A percentile compares a stretch with the other conserved stretches of the same genome.
These are phyloP conservation scores for Aquanectria penicillioides DNA, from an alignment of 2,329 filamentous ascomycete species.

Conservation along the genomic window DNA sequence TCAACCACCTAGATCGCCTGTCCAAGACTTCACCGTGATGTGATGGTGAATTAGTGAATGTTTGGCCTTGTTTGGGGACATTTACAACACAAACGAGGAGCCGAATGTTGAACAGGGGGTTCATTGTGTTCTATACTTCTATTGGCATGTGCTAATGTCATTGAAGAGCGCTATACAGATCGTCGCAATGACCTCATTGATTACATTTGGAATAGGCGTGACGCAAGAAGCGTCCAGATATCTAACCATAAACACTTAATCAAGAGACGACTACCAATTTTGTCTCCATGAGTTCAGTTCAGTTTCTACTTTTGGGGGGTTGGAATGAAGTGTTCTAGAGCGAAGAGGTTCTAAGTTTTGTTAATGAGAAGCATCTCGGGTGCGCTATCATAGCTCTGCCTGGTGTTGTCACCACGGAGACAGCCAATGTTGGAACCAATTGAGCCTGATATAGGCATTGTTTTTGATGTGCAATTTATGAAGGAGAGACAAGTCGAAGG, in stretches of 20 bases:
- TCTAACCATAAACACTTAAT: neutral
- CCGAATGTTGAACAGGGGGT: neutral
- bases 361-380: neutral
- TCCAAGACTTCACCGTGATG: neutral
- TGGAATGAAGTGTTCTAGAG: neutral
- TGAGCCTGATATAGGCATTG: neutral
- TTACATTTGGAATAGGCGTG: neutral
- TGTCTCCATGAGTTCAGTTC: neutral
- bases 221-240: neutral
- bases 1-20: neutral
- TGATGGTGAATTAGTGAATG: neutral
- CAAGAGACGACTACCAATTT: neutral
- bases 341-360: neutral
- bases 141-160: neutral
- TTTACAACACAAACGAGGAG: neutral
- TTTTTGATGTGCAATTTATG: slow-evolving; percentile 12
- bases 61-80: neutral
- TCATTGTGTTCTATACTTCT: neutral
- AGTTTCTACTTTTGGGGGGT: neutral
- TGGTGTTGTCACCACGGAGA: slow-evolving; percentile 1
- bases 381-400: slow-evolving; percentile 9
- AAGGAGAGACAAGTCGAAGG: slow-evolving; percentile 8
- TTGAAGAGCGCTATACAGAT: neutral
- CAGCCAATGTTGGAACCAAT: neutral
- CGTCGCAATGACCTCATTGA: neutral